A percentile compares a stretch with the other conserved stretches of the same genome.
These are phyloP conservation scores for Corynespora cassiicola DNA, from an alignment of 2,329 filamentous ascomycete genomes.

Conservation along the genomic window DNA sequence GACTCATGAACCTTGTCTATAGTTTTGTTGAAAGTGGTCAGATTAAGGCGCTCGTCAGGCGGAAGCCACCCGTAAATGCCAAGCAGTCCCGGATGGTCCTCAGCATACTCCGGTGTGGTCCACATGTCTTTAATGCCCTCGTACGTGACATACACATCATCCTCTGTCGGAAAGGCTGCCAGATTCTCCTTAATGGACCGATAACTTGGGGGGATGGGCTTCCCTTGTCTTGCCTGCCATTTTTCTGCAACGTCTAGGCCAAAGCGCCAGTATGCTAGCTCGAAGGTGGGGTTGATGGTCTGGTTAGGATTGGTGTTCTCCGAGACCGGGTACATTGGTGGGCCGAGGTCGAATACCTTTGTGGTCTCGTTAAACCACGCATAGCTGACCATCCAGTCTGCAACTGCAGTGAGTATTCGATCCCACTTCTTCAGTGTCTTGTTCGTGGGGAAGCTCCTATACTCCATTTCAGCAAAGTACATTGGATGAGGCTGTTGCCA, in stretches of 20 bases:
- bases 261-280: constrained; percentile 67
- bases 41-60: constrained; percentile 33
- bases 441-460: constrained; percentile 52
- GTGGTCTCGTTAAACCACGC: constrained; percentile 62
- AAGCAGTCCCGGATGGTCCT: constrained; percentile 40
- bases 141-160: constrained; percentile 62
- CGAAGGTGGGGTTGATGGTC: constrained; percentile 66
- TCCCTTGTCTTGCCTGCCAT: constrained; percentile 59
- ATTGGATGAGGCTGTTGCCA: constrained; percentile 70
- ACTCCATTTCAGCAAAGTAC: constrained; percentile 66
- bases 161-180: constrained; percentile 58
- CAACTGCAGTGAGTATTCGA: constrained; percentile 56
- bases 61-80: constrained; percentile 40
- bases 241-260: constrained; percentile 60
- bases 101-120: constrained; percentile 29
- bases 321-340: constrained; percentile 59
- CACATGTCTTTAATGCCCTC: constrained; percentile 54
- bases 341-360: constrained; percentile 60
- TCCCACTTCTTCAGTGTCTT: constrained; percentile 62
- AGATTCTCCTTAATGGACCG: constrained; percentile 57
- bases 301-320: constrained; percentile 66
- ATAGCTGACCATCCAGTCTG: constrained; percentile 67
- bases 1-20: constrained; percentile 35
- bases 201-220: constrained; percentile 56
- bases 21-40: constrained; percentile 36